phyloP scores from a whole-genome alignment of 139 green algal species.

The Chlamydomonas asymmetrica region DNA sequence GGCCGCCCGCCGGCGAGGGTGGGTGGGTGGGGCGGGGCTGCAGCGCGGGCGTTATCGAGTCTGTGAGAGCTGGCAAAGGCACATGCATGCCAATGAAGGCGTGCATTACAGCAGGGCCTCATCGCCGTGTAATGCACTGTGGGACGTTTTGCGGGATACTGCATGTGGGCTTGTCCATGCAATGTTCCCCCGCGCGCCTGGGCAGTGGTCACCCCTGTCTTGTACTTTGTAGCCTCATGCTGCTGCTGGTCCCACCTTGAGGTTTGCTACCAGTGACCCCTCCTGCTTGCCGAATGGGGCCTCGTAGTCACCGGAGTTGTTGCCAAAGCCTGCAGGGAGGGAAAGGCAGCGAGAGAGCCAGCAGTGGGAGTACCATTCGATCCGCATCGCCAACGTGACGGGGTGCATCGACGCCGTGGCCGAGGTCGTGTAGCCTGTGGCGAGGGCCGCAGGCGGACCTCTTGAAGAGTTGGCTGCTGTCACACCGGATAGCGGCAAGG shows the following conservation, averaged over 20 bases:
- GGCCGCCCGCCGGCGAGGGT: no score
- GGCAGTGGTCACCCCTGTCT: neutral
- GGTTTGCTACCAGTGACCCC: neutral
- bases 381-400: no score
- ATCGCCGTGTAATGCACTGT: neutral
- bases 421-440: neutral
- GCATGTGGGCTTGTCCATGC: neutral
- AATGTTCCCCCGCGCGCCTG: neutral
- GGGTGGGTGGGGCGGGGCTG: no score
- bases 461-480: neutral
- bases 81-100: neutral
- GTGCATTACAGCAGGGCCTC: neutral
- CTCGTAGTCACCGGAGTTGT: slow-evolving; percentile 16
- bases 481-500: neutral
- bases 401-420: neutral
- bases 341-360: neutral
- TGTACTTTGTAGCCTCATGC: no score
- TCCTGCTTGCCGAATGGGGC: slow-evolving; percentile 21
- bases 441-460: neutral
- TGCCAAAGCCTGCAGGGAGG: slow-evolving; percentile 10
- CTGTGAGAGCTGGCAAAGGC: no score
- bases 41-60: no score
- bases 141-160: neutral
- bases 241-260: neutral
- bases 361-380: neutral